phyloP scores from a whole-genome alignment of 1,284 basidiomycete species.

The Melampsora americana region DNA sequence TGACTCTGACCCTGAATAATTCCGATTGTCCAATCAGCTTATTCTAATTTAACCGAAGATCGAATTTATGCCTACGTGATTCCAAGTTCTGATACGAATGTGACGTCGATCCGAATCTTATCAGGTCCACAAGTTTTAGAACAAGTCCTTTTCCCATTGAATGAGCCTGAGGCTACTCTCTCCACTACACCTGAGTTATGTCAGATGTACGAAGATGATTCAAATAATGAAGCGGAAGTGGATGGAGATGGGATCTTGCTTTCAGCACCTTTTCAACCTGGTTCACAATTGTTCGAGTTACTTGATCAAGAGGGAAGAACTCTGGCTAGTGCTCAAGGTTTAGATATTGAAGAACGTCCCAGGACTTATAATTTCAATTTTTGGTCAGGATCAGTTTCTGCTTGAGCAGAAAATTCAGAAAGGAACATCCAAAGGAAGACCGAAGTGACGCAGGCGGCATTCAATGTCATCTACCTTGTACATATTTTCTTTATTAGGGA shows the following conservation, averaged over 20 bases:
- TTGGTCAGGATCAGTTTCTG: slow-evolving; percentile 34
- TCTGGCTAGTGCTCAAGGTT: slow-evolving; percentile 29
- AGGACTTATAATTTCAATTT: slow-evolving; percentile 43
- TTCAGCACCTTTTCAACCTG: slow-evolving; percentile 37
- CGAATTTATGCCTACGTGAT: slow-evolving; percentile 41
- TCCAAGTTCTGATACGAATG: slow-evolving; percentile 28
- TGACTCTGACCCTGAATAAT: neutral
- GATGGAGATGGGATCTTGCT: slow-evolving; percentile 35
- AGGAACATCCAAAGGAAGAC: neutral
- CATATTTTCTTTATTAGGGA: too few species aligned
- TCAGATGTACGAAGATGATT: slow-evolving; percentile 24
- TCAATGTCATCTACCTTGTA: too few species aligned
- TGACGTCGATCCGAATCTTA: slow-evolving; percentile 19
- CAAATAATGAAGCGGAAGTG: slow-evolving; percentile 32
- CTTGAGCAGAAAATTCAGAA: neutral
- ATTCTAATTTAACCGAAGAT: slow-evolving; percentile 27
- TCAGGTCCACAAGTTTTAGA: slow-evolving; percentile 37
- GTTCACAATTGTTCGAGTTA: slow-evolving; percentile 26
- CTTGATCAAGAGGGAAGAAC: slow-evolving; percentile 21
- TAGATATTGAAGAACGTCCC: slow-evolving; percentile 12
- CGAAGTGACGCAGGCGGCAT: too few species aligned
- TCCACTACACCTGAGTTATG: slow-evolving; percentile 19
- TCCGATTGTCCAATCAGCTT: neutral
- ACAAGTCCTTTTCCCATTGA: slow-evolving; percentile 32
- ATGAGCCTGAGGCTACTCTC: neutral